Evolutionary conservation across 2,329 filamentous ascomycete genomes (phyloP).

Genomic region (Graphilbum fragrans): DNA sequence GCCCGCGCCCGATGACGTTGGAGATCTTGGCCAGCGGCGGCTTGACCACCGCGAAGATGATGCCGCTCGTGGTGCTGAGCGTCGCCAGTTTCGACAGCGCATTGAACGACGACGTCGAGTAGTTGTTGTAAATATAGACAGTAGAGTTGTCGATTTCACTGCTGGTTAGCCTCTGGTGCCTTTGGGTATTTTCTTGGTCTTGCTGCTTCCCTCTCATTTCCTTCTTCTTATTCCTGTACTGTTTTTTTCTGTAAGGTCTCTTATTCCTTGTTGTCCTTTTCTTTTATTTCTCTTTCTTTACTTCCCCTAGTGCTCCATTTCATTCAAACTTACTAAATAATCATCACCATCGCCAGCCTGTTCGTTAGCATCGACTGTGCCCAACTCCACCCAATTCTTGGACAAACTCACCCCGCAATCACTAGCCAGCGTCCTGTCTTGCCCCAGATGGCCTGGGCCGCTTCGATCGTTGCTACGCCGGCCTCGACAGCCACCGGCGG

Average conservation of each 20-base stretch:
- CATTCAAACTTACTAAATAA: conserved; percentile 11
- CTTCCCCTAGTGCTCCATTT: too few relatives aligned
- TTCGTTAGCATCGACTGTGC: neutral
- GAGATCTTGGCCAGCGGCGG: conserved; percentile 50
- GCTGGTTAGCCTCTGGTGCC: too few relatives aligned
- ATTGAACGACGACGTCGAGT: conserved; percentile 19
- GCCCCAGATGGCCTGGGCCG: conserved; percentile 62
- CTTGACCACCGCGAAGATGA: conserved; percentile 40
- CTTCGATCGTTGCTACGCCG: conserved; percentile 54
- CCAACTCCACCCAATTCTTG: too few relatives aligned
- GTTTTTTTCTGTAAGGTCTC: too few relatives aligned
- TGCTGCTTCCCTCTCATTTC: too few relatives aligned
- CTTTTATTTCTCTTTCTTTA: too few relatives aligned
- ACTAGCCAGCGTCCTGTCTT: conserved; percentile 11
- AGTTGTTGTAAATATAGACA: conserved; percentile 18
- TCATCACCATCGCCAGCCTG: conserved; percentile 15
- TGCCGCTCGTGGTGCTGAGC: conserved; percentile 18
- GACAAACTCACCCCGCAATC: conserved; percentile 12
- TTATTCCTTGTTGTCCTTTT: too few relatives aligned
- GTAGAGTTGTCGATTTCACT: conserved; percentile 18
- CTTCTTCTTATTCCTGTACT: too few relatives aligned
- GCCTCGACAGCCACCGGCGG: too few relatives aligned
- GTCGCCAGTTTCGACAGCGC: conserved; percentile 17
- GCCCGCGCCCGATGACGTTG: conserved; percentile 49
- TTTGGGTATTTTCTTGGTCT: too few relatives aligned